Evolutionary conservation across 495 filamentous ascomycete species (phyloP), one percentile per base, ranked within the genome.

Genomic region (Neurospora sp.): DNA sequence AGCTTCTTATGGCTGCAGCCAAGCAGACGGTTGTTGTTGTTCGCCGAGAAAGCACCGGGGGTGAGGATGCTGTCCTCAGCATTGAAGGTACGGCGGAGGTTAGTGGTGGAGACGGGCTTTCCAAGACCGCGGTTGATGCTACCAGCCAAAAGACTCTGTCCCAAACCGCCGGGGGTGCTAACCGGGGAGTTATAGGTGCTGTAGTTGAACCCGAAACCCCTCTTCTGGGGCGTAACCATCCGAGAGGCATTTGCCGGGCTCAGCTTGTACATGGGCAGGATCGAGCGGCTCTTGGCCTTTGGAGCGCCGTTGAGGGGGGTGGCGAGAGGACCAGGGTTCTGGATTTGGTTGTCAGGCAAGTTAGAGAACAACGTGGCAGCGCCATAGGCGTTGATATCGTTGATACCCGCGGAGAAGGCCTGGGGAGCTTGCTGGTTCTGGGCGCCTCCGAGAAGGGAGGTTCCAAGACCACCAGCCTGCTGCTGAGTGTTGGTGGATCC

Each of bases 121-220:
- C 81, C 83, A 5, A 91, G 80, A 20, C 82, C 80, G 44, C 86
- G 84, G 47, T 80, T 79, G 65, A 91, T 78, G 75, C 86, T 91
- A 39, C 90, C 86, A 39, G 87, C 87, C n/a, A 93, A 78, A 16
- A 94, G 82, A 74, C 89, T 91, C 78, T 86, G 87, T 68, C 88
- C 87, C 40, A 91, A 83, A 3, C 87, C 87, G 39, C 88, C 88
- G 22, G 91, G 89, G 41, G 93, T 93, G 81, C 88, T 90, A 42
- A 87, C 87, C 4, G 94, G 94, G 9, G 91, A 94, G 37, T 91
- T 92, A 76, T 96, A 97, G 37, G 89, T 93, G 71, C 93, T 96
- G 80, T 96, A 97, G 8, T 90, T 92, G 81, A 97, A 96, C 8
- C 94, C 94, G 79, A 90, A 97, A 3, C 92, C 92, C 68, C 87